These are phyloP conservation scores for Thermothelomyces thermophilus DNA, from an alignment of 2,329 filamentous ascomycete species.

Conservation along the genomic window DNA sequence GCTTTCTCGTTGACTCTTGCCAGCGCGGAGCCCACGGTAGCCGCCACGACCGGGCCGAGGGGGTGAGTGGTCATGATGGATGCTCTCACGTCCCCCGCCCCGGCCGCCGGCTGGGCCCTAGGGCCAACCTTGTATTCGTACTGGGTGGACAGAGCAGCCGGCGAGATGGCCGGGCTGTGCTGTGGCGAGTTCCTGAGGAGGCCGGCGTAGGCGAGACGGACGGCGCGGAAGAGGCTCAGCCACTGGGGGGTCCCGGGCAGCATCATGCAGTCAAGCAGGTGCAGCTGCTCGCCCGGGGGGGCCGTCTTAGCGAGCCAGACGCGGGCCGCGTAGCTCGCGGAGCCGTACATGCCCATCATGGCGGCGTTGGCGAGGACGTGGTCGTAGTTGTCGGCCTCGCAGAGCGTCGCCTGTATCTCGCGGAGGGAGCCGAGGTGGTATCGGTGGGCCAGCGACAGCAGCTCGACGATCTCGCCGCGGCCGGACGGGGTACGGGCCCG, in stretches of 20 bases:
- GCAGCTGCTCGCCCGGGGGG: slow-evolving; percentile 7
- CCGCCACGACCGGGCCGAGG: slow-evolving; percentile 19
- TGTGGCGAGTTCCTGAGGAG: slow-evolving; percentile 22
- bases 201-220: slow-evolving; percentile 30
- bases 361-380: slow-evolving; percentile 34
- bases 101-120: too few relatives aligned
- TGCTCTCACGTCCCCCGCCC: neutral
- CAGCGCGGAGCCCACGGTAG: slow-evolving; percentile 19
- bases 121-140: neutral
- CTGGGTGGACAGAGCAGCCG: neutral
- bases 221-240: slow-evolving; percentile 34
- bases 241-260: slow-evolving; percentile 32
- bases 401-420: slow-evolving; percentile 32
- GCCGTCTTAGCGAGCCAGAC: slow-evolving; percentile 29
- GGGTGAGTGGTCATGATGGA: slow-evolving; percentile 9
- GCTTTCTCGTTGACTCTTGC: slow-evolving; percentile 17
- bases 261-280: slow-evolving; percentile 25
- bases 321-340: slow-evolving; percentile 33
- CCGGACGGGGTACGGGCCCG: neutral
- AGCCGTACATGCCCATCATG: slow-evolving; percentile 38
- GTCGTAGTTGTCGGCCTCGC: slow-evolving; percentile 29
- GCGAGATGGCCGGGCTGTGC: slow-evolving; percentile 8
- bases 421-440: slow-evolving; percentile 35
- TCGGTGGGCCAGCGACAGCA: slow-evolving; percentile 30
- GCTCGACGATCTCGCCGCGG: slow-evolving; percentile 29